phyloP scores from a whole-genome alignment of 225 moss, liverwort and hornwort genomes.

The Anthoceros angustus region DNA sequence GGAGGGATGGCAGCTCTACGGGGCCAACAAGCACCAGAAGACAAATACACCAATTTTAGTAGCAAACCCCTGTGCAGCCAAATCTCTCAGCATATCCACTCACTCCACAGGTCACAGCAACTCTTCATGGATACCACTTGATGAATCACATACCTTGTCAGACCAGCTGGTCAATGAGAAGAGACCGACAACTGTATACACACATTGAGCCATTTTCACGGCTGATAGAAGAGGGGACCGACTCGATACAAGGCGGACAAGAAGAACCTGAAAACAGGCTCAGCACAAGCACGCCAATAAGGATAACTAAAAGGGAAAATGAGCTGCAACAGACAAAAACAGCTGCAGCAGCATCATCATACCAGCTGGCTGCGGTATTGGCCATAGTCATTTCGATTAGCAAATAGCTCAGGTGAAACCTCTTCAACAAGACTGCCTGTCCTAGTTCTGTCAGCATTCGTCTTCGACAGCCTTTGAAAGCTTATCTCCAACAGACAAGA shows the following conservation, averaged over 20 bases:
- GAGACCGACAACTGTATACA: no score
- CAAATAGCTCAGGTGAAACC: slow-evolving; percentile 38
- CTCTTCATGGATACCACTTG: no score
- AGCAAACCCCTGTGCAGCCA: not conserved
- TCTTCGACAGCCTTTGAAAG: slow-evolving; percentile 38
- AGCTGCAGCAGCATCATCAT: not conserved
- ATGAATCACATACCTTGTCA: no score
- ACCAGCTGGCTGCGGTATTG: slow-evolving; percentile 86
- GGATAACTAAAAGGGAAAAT: not conserved
- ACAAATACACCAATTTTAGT: not conserved
- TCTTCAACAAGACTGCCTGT: not conserved
- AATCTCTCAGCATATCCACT: no score
- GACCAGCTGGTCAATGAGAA: no score
- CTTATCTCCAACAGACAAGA: slow-evolving; percentile 53
- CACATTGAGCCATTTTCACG: no score
- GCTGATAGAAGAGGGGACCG: no score
- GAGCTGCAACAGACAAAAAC: not conserved
- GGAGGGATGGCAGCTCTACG: not conserved
- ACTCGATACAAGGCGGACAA: not conserved
- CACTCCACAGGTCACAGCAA: no score
- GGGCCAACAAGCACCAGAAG: not conserved
- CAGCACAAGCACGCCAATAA: slow-evolving; percentile 3
- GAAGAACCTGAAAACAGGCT: not conserved
- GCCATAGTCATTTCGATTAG: slow-evolving; percentile 62
- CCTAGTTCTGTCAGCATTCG: slow-evolving; percentile 15